Percentiles rank a stretch among this genome's conserved stretches.
These are phyloP conservation scores for Diplodia intermedia DNA, from an alignment of 2,329 filamentous ascomycete species.

Conservation along the genomic window DNA sequence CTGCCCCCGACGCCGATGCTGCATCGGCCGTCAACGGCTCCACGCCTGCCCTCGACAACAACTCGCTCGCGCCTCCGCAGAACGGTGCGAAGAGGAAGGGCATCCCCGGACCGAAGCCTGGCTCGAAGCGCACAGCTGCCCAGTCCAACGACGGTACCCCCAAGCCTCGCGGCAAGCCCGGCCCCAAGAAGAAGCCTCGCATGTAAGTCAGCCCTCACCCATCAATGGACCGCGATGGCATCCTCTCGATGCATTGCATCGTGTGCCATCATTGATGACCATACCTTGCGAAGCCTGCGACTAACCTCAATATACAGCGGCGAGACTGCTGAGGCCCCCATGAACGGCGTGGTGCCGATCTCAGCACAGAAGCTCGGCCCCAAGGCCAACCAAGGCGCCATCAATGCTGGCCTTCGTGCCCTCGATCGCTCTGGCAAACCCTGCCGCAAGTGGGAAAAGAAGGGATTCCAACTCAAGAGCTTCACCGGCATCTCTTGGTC, in stretches of 20 bases:
- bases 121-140: slow-evolving; percentile 63
- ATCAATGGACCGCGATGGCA: slow-evolving; percentile 2
- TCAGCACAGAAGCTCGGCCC: slow-evolving; percentile 82
- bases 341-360: slow-evolving; percentile 51
- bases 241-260: not conserved
- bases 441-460: slow-evolving; percentile 88
- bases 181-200: slow-evolving; percentile 94
- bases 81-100: slow-evolving; percentile 76
- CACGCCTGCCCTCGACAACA: slow-evolving; percentile 34
- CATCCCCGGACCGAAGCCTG: slow-evolving; percentile 71
- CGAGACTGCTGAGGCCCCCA: slow-evolving; percentile 56
- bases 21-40: slow-evolving; percentile 46
- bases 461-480: slow-evolving; percentile 83
- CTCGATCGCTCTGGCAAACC: slow-evolving; percentile 92
- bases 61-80: slow-evolving; percentile 54
- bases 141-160: slow-evolving; percentile 64
- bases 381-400: slow-evolving; percentile 95
- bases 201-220: slow-evolving; percentile 69
- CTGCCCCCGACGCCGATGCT: slow-evolving; percentile 50
- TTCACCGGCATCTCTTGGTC: slow-evolving; percentile 90
- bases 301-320: slow-evolving; percentile 48
- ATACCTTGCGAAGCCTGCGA: slow-evolving; percentile 41
- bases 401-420: slow-evolving; percentile 93
- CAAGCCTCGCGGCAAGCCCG: slow-evolving; percentile 85
- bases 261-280: not conserved